Conservation (phyloP, 768 basidiomycete species). For the Collybiopsis confluens region DNA sequence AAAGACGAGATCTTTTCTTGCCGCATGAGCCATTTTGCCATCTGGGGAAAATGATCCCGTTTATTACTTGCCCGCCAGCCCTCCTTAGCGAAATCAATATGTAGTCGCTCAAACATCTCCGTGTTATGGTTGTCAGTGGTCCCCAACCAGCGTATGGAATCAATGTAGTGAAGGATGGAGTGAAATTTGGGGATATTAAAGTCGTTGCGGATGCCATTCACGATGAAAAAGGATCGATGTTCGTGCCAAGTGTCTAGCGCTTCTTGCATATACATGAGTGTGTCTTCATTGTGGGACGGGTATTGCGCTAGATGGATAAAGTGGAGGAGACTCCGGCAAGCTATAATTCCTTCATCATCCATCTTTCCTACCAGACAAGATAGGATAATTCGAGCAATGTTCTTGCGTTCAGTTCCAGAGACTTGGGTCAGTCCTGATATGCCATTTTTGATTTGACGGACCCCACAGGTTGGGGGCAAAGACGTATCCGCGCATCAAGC, state of each 20-base stretch:
- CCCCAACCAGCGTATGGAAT: not conserved
- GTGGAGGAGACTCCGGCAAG: not conserved
- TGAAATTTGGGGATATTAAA: not conserved
- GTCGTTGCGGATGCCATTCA: slow-evolving; percentile 14
- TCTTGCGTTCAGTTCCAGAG: too few relatives aligned
- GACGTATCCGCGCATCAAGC: too few relatives aligned
- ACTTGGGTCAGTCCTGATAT: too few relatives aligned
- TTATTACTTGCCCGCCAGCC: too few relatives aligned
- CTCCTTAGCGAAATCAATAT: not conserved
- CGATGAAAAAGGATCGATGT: not conserved
- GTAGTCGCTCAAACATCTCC: not conserved
- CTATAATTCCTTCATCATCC: not conserved
- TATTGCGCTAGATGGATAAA: not conserved
- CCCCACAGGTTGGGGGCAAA: too few relatives aligned
- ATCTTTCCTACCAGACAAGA: not conserved
- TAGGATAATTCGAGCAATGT: not conserved
- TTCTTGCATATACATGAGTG: not conserved
- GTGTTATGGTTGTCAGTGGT: not conserved
- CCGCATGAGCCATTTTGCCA: too few relatives aligned
- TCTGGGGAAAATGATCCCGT: too few relatives aligned
- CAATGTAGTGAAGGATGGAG: not conserved
- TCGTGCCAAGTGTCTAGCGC: not conserved
- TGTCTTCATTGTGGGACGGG: slow-evolving; percentile 2
- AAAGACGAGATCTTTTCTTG: too few relatives aligned
- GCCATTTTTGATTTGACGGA: too few relatives aligned